phyloP scores from a whole-genome alignment of 2,329 filamentous ascomycete genomes.

The Scleromitrula shiraiana region DNA sequence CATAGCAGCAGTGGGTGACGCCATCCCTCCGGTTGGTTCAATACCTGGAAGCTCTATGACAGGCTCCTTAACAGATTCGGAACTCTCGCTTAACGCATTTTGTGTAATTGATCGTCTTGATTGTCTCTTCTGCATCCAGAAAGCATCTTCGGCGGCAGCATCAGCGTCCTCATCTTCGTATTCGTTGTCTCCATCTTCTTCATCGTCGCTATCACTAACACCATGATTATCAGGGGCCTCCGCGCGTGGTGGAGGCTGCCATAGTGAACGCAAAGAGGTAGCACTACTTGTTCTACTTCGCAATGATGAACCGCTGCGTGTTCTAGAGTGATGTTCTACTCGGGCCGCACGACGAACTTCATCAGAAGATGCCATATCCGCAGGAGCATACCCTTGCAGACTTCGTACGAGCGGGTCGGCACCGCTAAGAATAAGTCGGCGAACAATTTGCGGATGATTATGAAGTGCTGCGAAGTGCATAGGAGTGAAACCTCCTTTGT shows the following conservation, averaged over 20 bases:
- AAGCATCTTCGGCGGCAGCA: constrained; percentile 24
- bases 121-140: constrained; percentile 26
- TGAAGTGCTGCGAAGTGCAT: constrained; percentile 76
- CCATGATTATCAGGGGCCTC: constrained; percentile 31
- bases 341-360: constrained; percentile 56
- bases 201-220: constrained; percentile 36
- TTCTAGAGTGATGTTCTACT: constrained; percentile 54
- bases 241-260: constrained; percentile 47
- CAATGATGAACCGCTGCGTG: constrained; percentile 55
- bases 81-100: constrained; percentile 12
- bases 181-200: constrained; percentile 36
- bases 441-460: constrained; percentile 66
- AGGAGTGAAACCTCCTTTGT: constrained; percentile 73
- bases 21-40: constrained; percentile 22
- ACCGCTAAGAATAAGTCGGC: constrained; percentile 63
- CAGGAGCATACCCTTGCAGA: constrained; percentile 59
- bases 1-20: constrained; percentile 55
- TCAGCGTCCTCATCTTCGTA: constrained; percentile 29
- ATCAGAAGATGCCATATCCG: constrained; percentile 61
- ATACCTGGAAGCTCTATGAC: constrained; percentile 21
- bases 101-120: constrained; percentile 28
- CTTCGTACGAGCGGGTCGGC: constrained; percentile 65
- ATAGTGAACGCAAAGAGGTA: constrained; percentile 58
- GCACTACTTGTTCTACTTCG: constrained; percentile 57
- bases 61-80: constrained; percentile 18